Evolutionary conservation across 306 rosid species (phyloP), one percentile per base, ranked within the genome.

Genomic region (Albizia julibrissin): DNA sequence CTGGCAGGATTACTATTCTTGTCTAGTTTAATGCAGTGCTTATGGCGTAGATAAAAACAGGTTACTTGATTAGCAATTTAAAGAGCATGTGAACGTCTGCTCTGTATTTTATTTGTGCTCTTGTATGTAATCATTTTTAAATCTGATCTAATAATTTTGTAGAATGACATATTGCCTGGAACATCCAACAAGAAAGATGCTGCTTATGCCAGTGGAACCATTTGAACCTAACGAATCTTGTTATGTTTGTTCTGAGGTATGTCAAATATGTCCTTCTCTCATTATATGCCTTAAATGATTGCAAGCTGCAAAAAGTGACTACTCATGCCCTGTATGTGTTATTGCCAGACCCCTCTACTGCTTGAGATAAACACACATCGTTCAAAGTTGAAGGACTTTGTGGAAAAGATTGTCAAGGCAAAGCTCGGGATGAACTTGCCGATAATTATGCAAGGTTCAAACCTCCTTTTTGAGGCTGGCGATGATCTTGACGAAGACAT

Each of bases 151-250:
- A 77, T 59, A 74, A 44, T 85, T 29, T 82, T 27, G 42, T 78
- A 96, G 99, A 91, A 93, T 94, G 98, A 93, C 99, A 29, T 96
- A 93, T 88, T 96, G 99, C 83, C 88, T 92, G 61, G 99, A 96
- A 79, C 91, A 93, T 85, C 99, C 98, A 79, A 75, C 96, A 34
- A 92, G 86, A 85, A 96, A 91, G 87, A 85, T 91, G 92, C 84
- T 96, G 81, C 94, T 96, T 74, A 94, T 96, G 98, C 99, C 99
- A 3, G 98, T 96, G 88, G 97, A 91, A 80, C 99, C 98, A 72
- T 92, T 92, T 90, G 98, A 93, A 79, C 95, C 97, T 31, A 94
- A 92, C 83, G 90, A 91, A 80, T 91, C 97, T 34, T 96, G 99
- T 85, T 96, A 96, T 83, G 99, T 96, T 82, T 96, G 99, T 84